These are phyloP conservation scores for Penicillium verhagenii DNA, from an alignment of 495 filamentous ascomycete genomes.

Conservation along the genomic window DNA sequence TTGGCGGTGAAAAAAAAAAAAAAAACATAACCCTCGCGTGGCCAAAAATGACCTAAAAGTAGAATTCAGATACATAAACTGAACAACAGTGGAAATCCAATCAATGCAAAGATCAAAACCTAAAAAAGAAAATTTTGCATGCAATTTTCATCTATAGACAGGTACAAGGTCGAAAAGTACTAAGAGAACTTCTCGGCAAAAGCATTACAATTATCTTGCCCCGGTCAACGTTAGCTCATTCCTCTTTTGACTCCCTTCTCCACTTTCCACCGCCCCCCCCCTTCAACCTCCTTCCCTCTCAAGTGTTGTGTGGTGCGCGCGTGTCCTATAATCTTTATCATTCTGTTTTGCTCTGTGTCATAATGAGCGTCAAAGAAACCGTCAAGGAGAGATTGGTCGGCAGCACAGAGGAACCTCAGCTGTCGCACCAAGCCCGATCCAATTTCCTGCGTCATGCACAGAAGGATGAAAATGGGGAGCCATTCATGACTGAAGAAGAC, in stretches of 20 bases:
- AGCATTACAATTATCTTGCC: conserved; percentile 9
- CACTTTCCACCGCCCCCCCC: conserved; percentile 18
- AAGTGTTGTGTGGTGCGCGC: conserved; percentile 13
- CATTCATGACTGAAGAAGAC: conserved; percentile 75
- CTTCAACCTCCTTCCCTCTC: conserved; percentile 15
- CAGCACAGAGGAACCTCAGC: conserved; percentile 55
- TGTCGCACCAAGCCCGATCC: conserved; percentile 67
- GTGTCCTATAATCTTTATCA: no score
- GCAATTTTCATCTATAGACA: neutral
- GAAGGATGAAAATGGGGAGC: conserved; percentile 74
- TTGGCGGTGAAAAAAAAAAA: conserved; percentile 14
- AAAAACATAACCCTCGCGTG: conserved; percentile 18
- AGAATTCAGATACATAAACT: no score
- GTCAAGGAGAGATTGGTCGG: conserved; percentile 80
- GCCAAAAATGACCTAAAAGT: conserved; percentile 4
- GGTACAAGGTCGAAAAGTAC: neutral
- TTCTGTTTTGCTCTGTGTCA: conserved; percentile 24
- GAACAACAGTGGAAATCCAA: neutral
- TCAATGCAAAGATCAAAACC: neutral
- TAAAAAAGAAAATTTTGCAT: neutral
- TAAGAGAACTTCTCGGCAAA: neutral
- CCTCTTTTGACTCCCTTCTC: conserved; percentile 28
- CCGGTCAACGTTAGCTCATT: conserved; percentile 14
- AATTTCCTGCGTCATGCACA: conserved; percentile 76
- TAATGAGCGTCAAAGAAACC: conserved; percentile 61